Evolutionary conservation across 2,329 filamentous ascomycete genomes (phyloP).

Genomic region (Herpotrichia juniperi): DNA sequence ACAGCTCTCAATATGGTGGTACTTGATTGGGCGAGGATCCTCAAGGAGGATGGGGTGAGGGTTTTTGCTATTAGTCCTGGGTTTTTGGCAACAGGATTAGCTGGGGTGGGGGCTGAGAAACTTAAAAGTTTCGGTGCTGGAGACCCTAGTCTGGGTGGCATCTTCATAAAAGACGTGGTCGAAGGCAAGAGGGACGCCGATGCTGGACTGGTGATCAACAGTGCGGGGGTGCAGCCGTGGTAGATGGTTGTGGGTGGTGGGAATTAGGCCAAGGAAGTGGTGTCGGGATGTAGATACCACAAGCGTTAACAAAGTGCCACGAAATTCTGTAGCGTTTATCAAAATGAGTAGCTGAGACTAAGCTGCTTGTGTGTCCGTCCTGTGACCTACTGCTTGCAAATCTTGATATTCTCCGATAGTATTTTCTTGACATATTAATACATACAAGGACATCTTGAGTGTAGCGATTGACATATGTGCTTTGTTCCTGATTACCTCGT

Average conservation of each 20-base stretch:
- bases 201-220: slow-evolving; percentile 44
- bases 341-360: too few relatives aligned
- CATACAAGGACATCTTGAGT: too few relatives aligned
- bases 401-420: too few relatives aligned
- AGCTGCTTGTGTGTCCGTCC: too few relatives aligned
- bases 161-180: slow-evolving; percentile 46
- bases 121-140: slow-evolving; percentile 46
- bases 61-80: slow-evolving; percentile 56
- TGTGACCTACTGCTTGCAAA: too few relatives aligned
- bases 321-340: too few relatives aligned
- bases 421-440: too few relatives aligned
- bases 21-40: slow-evolving; percentile 53
- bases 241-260: slow-evolving; percentile 19
- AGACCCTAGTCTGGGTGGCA: slow-evolving; percentile 44
- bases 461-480: too few relatives aligned
- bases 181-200: slow-evolving; percentile 49
- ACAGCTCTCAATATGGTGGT: slow-evolving; percentile 57
- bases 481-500: too few relatives aligned
- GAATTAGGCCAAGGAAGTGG: too few relatives aligned
- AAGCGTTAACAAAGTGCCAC: too few relatives aligned
- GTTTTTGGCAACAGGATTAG: slow-evolving; percentile 53
- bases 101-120: slow-evolving; percentile 38
- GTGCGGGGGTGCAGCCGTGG: slow-evolving; percentile 46
- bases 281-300: too few relatives aligned
- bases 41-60: slow-evolving; percentile 55